Conservation (phyloP, 2,329 filamentous ascomycete species). For the Fusarium sp. region DNA sequence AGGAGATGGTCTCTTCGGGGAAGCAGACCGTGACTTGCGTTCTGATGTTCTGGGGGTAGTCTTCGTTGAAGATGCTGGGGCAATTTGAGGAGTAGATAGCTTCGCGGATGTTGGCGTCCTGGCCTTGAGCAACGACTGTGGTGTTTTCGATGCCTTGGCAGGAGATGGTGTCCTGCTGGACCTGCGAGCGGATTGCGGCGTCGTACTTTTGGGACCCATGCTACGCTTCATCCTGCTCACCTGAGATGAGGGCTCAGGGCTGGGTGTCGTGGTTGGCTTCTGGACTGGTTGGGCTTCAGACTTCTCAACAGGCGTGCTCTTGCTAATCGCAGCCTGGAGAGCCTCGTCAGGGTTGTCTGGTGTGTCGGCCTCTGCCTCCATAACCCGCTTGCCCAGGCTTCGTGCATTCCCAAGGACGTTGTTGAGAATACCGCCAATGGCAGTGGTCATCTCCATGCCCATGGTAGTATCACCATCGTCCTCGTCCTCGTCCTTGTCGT, state of each 20-base stretch:
- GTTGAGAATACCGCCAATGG: conserved; percentile 71
- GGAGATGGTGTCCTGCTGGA: conserved; percentile 44
- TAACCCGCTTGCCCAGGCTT: conserved; percentile 63
- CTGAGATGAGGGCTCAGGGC: conserved; percentile 66
- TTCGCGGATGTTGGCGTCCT: conserved; percentile 45
- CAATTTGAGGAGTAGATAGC: conserved; percentile 36
- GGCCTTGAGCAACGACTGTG: conserved; percentile 33
- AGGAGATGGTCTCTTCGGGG: conserved; percentile 32
- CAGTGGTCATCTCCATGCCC: conserved; percentile 77
- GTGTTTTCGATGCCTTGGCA: conserved; percentile 37
- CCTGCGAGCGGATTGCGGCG: conserved; percentile 48
- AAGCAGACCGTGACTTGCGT: conserved; percentile 33
- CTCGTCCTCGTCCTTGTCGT: conserved; percentile 48
- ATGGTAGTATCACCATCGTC: conserved; percentile 50
- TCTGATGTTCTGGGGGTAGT: conserved; percentile 21
- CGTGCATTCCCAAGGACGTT: conserved; percentile 47
- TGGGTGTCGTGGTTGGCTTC: conserved; percentile 55
- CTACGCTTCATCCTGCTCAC: conserved; percentile 64
- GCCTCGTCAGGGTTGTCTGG: conserved; percentile 59
- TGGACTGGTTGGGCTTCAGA: conserved; percentile 47
- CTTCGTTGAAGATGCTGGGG: conserved; percentile 26
- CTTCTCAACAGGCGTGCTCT: conserved; percentile 35
- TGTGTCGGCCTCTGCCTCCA: conserved; percentile 69
- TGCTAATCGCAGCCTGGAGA: conserved; percentile 44
- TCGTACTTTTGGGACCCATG: conserved; percentile 54